phyloP scores from a whole-genome alignment of 2,329 filamentous ascomycete species.

The Colletotrichum spinosum region DNA sequence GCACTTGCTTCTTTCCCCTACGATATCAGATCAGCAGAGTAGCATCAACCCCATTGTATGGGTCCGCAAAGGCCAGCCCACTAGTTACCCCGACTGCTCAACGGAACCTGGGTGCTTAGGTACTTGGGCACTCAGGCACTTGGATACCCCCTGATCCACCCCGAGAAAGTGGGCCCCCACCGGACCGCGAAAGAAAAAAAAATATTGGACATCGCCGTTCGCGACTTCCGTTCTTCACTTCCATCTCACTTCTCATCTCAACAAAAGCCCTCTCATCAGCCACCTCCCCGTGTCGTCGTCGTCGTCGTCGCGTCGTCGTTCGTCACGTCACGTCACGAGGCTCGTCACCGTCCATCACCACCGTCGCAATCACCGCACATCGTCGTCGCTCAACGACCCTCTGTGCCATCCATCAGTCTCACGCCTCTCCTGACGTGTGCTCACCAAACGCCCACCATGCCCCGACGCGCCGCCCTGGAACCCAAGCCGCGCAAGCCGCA shows the following conservation, averaged over 20 bases:
- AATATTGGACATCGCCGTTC: slow-evolving; percentile 26
- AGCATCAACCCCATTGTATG: not conserved
- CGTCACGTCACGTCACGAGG: not conserved
- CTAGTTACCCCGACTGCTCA: slow-evolving; percentile 23
- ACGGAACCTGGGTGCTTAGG: not conserved
- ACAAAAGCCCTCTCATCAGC: not conserved
- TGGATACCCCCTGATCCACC: slow-evolving; percentile 32
- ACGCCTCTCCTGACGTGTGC: not conserved
- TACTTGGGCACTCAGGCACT: not conserved
- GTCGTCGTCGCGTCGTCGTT: not conserved
- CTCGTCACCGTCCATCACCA: not conserved
- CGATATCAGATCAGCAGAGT: too few species aligned
- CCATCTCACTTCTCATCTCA: slow-evolving; percentile 9
- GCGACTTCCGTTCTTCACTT: slow-evolving; percentile 6
- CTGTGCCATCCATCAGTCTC: not conserved
- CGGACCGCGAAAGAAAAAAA: slow-evolving; percentile 31
- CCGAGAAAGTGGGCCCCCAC: slow-evolving; percentile 36
- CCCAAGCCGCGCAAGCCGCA: slow-evolving; percentile 37
- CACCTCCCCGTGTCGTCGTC: not conserved
- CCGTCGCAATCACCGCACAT: not conserved
- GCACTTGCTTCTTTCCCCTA: too few species aligned
- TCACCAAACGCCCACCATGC: slow-evolving; percentile 15
- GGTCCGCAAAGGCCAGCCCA: slow-evolving; percentile 17
- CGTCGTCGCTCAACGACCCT: not conserved
- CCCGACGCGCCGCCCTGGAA: slow-evolving; percentile 34